Evolutionary conservation across 768 basidiomycete genomes (phyloP).

Genomic region (Tubosaeta brunneosetosa): DNA sequence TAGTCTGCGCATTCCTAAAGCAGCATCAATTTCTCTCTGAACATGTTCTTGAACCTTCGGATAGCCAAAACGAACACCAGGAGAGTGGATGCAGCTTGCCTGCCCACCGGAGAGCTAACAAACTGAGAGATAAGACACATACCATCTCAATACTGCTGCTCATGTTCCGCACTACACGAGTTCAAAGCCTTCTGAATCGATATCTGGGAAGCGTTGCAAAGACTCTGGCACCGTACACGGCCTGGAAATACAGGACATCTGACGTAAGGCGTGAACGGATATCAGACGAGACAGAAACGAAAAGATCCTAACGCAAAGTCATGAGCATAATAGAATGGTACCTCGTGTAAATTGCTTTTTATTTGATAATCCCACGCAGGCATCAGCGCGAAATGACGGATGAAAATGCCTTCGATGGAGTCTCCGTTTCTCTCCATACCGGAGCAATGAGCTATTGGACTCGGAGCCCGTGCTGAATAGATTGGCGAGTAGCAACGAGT

Average conservation of each 20-base stretch:
- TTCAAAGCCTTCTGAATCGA: conserved; percentile 22
- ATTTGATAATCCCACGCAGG: conserved; percentile 23
- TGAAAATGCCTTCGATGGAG: conserved; percentile 32
- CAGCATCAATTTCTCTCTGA: conserved; percentile 32
- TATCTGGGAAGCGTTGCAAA: conserved; percentile 14
- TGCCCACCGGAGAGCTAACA: conserved; percentile 1
- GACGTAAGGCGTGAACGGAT: not conserved
- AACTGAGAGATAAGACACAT: not conserved
- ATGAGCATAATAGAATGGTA: conserved; percentile 28
- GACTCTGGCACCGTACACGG: conserved; percentile 31
- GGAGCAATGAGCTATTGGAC: conserved; percentile 30
- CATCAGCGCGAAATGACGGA: conserved; percentile 28
- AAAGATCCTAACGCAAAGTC: conserved; percentile 19
- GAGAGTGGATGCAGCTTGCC: conserved; percentile 31
- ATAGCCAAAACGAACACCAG: conserved; percentile 28
- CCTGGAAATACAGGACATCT: conserved; percentile 21
- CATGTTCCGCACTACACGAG: conserved; percentile 10
- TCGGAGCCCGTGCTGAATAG: conserved; percentile 24
- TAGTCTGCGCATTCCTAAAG: conserved; percentile 26
- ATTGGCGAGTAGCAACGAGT: not conserved
- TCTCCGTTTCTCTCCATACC: conserved; percentile 28
- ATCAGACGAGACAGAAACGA: not conserved
- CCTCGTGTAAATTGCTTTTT: conserved; percentile 22
- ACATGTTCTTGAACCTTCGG: conserved; percentile 33
- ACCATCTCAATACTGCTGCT: conserved; percentile 31